phyloP scores from a whole-genome alignment of 805 yeast species.

The Pichia occidentalis region DNA sequence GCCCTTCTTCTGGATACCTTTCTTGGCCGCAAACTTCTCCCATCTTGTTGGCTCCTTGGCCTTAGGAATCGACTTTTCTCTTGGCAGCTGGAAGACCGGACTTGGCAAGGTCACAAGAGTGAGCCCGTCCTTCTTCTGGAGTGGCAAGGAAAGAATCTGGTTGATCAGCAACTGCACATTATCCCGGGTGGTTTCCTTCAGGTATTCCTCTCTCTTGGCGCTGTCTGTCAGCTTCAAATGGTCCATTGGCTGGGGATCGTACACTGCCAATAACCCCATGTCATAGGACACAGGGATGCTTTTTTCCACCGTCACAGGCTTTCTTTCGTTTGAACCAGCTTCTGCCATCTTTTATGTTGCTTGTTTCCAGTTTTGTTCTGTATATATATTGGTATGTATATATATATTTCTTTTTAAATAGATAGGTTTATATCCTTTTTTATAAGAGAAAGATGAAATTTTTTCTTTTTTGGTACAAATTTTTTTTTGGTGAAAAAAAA shows the following conservation, averaged over 20 bases:
- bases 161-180: conserved; percentile 87
- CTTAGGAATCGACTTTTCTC: conserved; percentile 95
- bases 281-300: conserved; percentile 86
- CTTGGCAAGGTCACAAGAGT: conserved; percentile 81
- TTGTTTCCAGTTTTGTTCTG: too few relatives aligned
- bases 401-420: too few relatives aligned
- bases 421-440: too few relatives aligned
- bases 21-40: conserved; percentile 94
- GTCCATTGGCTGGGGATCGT: conserved; percentile 84
- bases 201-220: conserved; percentile 51
- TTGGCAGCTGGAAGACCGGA: conserved; percentile 74
- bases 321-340: conserved; percentile 23
- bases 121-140: conserved; percentile 73
- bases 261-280: conserved; percentile 83
- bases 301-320: conserved; percentile 85
- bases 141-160: conserved; percentile 85
- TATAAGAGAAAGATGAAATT: too few relatives aligned
- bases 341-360: background rate
- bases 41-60: conserved; percentile 89
- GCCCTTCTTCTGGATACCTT: conserved; percentile 88
- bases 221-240: conserved; percentile 48
- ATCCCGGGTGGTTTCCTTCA: conserved; percentile 72
- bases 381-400: too few relatives aligned
- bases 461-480: too few relatives aligned
- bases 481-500: too few relatives aligned